Percentiles rank a stretch among this genome's conserved stretches.
phyloP scores from a whole-genome alignment of 2,329 filamentous ascomycete species.

The Penicillium sp. region DNA sequence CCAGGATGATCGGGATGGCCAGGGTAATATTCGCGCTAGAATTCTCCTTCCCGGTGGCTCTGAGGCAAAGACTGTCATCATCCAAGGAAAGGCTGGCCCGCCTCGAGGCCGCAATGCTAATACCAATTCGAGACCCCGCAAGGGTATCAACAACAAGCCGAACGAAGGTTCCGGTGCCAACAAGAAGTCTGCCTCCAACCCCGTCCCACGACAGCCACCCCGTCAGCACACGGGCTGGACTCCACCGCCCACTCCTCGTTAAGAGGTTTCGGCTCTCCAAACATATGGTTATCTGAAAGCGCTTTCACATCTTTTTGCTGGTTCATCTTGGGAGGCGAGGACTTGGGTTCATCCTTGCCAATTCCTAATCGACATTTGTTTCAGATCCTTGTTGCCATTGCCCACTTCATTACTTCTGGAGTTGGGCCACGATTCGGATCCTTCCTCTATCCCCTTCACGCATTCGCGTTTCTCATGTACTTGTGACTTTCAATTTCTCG shows the following conservation, averaged over 20 bases:
- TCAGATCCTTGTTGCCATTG: background rate
- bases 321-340: background rate
- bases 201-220: background rate
- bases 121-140: constrained; percentile 8
- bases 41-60: constrained; percentile 43
- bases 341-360: background rate
- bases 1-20: constrained; percentile 32
- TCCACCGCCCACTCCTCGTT: background rate
- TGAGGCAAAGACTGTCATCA: constrained; percentile 35
- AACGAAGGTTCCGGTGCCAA: constrained; percentile 23
- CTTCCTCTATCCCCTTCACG: background rate
- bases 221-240: background rate
- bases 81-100: constrained; percentile 28
- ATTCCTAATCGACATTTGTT: background rate
- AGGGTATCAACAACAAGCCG: constrained; percentile 21
- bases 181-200: constrained; percentile 20
- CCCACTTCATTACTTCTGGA: background rate
- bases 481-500: background rate
- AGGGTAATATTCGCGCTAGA: constrained; percentile 31
- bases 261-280: background rate
- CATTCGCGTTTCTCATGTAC: constrained; percentile 3
- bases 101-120: constrained; percentile 23
- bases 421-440: background rate
- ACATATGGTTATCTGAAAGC: constrained; percentile 1
- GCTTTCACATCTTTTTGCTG: constrained; percentile 1